These are phyloP conservation scores for Zasmidium angulare DNA, from an alignment of 2,329 filamentous ascomycete species.

Conservation along the genomic window DNA sequence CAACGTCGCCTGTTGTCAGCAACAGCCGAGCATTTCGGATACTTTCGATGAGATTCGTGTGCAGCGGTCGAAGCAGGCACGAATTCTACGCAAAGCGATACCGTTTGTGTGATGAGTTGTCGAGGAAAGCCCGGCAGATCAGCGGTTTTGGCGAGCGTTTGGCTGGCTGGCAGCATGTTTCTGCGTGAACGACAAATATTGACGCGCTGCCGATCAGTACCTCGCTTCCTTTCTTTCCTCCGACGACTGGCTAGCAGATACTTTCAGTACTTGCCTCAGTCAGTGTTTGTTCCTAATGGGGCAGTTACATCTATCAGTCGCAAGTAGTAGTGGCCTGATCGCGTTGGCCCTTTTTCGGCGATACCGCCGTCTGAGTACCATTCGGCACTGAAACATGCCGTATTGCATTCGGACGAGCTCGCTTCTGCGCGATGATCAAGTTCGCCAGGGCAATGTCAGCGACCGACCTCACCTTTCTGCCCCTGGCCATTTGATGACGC, in stretches of 20 bases:
- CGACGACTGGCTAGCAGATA: too few species aligned
- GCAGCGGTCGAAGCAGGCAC: not conserved
- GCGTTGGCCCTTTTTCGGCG: not conserved
- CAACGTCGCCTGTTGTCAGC: not conserved
- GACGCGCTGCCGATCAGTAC: slow-evolving; percentile 6
- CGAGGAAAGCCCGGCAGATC: slow-evolving; percentile 9
- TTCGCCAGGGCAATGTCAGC: not conserved
- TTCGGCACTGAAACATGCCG: slow-evolving; percentile 4
- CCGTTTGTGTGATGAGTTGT: too few species aligned
- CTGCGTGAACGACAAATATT: slow-evolving; percentile 14
- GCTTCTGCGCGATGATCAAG: not conserved
- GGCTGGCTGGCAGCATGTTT: slow-evolving; percentile 8
- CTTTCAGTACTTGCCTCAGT: too few species aligned
- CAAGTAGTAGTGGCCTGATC: not conserved
- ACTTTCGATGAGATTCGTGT: too few species aligned
- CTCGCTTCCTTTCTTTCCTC: slow-evolving; percentile 5
- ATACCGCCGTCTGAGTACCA: not conserved
- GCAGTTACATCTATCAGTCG: slow-evolving; percentile 3
- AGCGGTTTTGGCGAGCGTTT: too few species aligned
- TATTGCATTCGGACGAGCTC: not conserved
- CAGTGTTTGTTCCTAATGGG: slow-evolving; percentile 4
- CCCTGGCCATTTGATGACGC: not conserved
- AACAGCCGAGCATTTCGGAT: not conserved
- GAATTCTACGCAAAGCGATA: not conserved
- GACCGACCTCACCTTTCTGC: not conserved